A percentile compares a stretch with the other conserved stretches of the same genome.
These are phyloP conservation scores for Paecilomyces dactylethromorphus DNA, from an alignment of 2,329 filamentous ascomycete species.

Conservation along the genomic window DNA sequence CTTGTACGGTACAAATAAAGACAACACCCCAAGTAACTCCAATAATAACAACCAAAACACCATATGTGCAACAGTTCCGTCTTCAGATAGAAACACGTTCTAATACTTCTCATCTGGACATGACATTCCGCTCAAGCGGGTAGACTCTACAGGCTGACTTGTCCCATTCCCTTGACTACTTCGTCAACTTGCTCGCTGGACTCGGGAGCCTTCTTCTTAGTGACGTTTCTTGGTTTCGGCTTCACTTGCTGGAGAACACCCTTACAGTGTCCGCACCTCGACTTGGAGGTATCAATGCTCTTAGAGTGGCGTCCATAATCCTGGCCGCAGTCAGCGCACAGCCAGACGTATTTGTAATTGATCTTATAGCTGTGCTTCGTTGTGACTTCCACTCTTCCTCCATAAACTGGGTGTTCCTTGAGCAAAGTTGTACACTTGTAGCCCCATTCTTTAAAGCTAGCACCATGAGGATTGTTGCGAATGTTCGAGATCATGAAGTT, in stretches of 20 bases:
- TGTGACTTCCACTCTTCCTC: slow-evolving; percentile 64
- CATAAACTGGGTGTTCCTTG: slow-evolving; percentile 45
- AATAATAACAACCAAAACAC: background rate
- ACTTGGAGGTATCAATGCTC: slow-evolving; percentile 66
- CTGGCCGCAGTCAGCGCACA: slow-evolving; percentile 60
- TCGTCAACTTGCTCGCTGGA: background rate
- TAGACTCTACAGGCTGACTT: background rate
- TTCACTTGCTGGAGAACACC: slow-evolving; percentile 67
- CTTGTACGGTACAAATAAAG: background rate
- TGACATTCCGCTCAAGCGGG: background rate
- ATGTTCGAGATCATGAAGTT: slow-evolving; percentile 82
- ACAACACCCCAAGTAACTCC: background rate
- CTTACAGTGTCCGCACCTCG: slow-evolving; percentile 74
- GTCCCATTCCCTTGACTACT: background rate
- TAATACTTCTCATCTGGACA: background rate
- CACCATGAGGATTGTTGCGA: slow-evolving; percentile 71
- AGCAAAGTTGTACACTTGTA: slow-evolving; percentile 31
- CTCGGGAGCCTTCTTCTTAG: slow-evolving; percentile 17
- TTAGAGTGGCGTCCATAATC: slow-evolving; percentile 80
- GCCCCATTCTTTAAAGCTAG: slow-evolving; percentile 72
- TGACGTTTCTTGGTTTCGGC: slow-evolving; percentile 58
- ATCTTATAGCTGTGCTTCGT: slow-evolving; percentile 88
- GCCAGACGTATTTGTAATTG: slow-evolving; percentile 87
- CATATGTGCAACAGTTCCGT: background rate
- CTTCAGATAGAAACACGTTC: background rate